Conservation (phyloP, 139 green algal species). For the Closterium sp. region DNA sequence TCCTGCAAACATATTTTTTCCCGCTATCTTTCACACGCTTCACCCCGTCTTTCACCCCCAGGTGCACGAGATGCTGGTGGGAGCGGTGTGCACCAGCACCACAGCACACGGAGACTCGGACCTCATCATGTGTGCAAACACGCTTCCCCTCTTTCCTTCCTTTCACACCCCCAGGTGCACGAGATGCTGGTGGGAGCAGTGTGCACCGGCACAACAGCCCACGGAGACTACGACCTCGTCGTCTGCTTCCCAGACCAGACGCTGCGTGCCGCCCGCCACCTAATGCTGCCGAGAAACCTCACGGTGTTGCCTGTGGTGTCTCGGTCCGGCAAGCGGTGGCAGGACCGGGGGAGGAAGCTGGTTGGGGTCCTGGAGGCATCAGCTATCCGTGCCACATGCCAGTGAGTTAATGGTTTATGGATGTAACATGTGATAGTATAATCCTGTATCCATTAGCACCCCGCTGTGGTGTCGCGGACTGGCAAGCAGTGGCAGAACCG, state of each 20-base stretch:
- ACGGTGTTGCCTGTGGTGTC: conserved; percentile 38
- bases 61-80: conserved; percentile 37
- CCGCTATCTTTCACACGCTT: too few relatives aligned
- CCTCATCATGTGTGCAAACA: too few relatives aligned
- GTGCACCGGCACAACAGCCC: neutral
- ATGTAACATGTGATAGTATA: too few relatives aligned
- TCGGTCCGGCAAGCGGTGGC: conserved; percentile 25
- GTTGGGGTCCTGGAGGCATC: conserved; percentile 14
- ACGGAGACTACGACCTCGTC: conserved; percentile 12
- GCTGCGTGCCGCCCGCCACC: conserved; percentile 6
- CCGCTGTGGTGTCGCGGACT: conserved; percentile 28
- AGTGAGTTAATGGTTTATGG: neutral
- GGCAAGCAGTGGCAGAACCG: conserved; percentile 37
- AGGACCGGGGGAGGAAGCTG: conserved; percentile 37
- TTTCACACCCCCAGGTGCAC: conserved; percentile 19
- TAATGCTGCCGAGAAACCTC: conserved; percentile 32
- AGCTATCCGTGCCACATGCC: neutral
- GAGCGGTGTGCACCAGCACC: conserved; percentile 4
- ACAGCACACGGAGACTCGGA: neutral
- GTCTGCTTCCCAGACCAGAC: conserved; percentile 45
- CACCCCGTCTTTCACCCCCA: neutral
- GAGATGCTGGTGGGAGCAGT: conserved; percentile 38
- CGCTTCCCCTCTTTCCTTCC: too few relatives aligned
- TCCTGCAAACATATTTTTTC: too few relatives aligned
- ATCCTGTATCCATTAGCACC: too few relatives aligned